Percentiles rank a stretch among this genome's conserved stretches.
Evolutionary conservation across 805 yeast species (phyloP).

Genomic region (Suhomyces sp.): DNA sequence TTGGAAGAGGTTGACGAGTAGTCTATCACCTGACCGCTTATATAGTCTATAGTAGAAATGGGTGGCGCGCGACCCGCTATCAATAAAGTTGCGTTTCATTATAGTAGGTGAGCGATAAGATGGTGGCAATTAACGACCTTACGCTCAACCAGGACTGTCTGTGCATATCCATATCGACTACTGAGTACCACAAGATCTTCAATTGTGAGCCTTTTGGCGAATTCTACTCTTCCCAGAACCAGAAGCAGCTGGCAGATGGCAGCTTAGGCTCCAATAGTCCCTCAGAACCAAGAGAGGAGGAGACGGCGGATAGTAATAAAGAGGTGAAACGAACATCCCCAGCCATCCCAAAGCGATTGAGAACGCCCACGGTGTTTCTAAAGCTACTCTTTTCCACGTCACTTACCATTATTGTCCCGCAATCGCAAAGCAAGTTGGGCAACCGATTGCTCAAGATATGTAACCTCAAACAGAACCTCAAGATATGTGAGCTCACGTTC

Average conservation of each 20-base stretch:
- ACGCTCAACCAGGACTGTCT: conserved; percentile 43
- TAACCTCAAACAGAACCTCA: conserved; percentile 40
- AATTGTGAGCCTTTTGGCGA: conserved; percentile 48
- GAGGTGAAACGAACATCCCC: not conserved
- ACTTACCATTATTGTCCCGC: conserved; percentile 39
- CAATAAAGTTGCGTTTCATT: not conserved
- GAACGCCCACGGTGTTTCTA: conserved; percentile 26
- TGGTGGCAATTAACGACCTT: conserved; percentile 32
- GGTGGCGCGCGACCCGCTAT: not conserved
- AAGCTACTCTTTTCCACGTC: conserved; percentile 43
- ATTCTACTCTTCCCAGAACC: conserved; percentile 26
- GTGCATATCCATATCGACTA: conserved; percentile 36
- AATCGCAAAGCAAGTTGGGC: conserved; percentile 17
- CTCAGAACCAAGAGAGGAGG: not conserved
- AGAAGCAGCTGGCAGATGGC: not conserved
- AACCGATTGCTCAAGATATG: conserved; percentile 35
- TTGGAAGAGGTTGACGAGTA: conserved; percentile 42
- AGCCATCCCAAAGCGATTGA: not conserved
- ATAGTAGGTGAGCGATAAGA: not conserved
- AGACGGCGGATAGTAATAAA: not conserved
- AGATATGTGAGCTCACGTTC: conserved; percentile 85
- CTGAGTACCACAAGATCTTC: conserved; percentile 33
- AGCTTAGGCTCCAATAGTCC: not conserved
- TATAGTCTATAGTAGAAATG: not conserved
- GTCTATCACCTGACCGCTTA: not conserved